Conservation (phyloP, 768 basidiomycete genomes). For the Clathrus columnatus region DNA sequence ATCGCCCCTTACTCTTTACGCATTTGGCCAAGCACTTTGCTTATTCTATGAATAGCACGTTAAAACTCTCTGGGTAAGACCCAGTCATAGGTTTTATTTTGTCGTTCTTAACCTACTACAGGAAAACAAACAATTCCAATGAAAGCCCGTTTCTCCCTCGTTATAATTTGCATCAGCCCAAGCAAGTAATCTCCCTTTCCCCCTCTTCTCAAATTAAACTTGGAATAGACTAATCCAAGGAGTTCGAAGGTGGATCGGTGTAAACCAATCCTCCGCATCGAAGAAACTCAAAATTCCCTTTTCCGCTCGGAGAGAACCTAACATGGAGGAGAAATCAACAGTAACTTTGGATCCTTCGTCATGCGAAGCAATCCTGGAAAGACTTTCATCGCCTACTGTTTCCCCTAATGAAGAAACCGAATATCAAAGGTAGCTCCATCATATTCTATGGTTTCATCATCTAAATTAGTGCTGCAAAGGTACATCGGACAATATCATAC, state of each 20-base stretch:
- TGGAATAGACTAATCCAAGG: constrained; percentile 60
- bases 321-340: constrained; percentile 22
- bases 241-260: constrained; percentile 68
- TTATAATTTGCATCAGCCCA: constrained; percentile 31
- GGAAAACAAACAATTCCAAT: constrained; percentile 62
- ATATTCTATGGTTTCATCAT: neutral
- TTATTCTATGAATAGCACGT: constrained; percentile 85
- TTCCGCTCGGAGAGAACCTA: constrained; percentile 25
- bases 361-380: constrained; percentile 49
- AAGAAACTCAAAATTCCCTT: constrained; percentile 33
- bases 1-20: constrained; percentile 76
- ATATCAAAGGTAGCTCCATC: constrained; percentile 52
- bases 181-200: constrained; percentile 18
- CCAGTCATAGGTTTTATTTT: neutral
- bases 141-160: constrained; percentile 71
- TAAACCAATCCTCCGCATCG: constrained; percentile 35
- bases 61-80: constrained; percentile 71
- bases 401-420: constrained; percentile 57
- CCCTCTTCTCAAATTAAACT: constrained; percentile 5
- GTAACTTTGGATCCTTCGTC: constrained; percentile 31
- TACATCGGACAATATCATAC: constrained; percentile 72
- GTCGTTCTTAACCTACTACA: constrained; percentile 19
- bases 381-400: constrained; percentile 54
- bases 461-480: constrained; percentile 24
- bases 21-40: constrained; percentile 83